Conservation (phyloP, 139 green algal species). For the Nannochloris sp. region DNA sequence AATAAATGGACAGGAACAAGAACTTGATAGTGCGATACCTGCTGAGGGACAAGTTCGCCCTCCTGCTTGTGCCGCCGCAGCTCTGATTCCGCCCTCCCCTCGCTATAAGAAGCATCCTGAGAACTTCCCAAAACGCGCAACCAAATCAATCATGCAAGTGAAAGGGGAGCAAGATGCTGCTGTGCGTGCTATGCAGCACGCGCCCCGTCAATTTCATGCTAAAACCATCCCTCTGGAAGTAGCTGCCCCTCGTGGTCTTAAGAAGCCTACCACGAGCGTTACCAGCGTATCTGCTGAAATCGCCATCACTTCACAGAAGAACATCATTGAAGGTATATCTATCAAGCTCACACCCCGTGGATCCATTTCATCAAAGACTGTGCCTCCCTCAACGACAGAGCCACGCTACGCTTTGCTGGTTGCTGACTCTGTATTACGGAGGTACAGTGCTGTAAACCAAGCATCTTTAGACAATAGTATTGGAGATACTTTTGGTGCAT, state of each 20-base stretch:
- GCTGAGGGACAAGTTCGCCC: not conserved
- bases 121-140: not conserved
- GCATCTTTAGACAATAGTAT: too few species aligned
- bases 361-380: not conserved
- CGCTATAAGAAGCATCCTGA: not conserved
- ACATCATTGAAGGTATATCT: not conserved
- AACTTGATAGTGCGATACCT: not conserved
- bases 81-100: not conserved
- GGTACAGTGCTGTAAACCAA: too few species aligned
- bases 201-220: constrained; percentile 2
- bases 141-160: constrained; percentile 14
- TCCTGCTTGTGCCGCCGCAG: not conserved
- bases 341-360: too few species aligned
- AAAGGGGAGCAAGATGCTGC: constrained; percentile 11
- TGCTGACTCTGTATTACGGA: constrained; percentile 11
- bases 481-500: too few species aligned
- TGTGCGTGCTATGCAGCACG: not conserved
- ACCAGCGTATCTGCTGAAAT: not conserved
- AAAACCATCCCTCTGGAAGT: constrained; percentile 7
- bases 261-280: not conserved
- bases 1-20: not conserved
- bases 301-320: not conserved
- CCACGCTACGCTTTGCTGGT: constrained; percentile 16
- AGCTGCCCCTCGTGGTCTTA: not conserved
- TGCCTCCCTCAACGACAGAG: constrained; percentile 12